Evolutionary conservation across 2,329 filamentous ascomycete genomes (phyloP).

Genomic region (Metarhizium brunneum): DNA sequence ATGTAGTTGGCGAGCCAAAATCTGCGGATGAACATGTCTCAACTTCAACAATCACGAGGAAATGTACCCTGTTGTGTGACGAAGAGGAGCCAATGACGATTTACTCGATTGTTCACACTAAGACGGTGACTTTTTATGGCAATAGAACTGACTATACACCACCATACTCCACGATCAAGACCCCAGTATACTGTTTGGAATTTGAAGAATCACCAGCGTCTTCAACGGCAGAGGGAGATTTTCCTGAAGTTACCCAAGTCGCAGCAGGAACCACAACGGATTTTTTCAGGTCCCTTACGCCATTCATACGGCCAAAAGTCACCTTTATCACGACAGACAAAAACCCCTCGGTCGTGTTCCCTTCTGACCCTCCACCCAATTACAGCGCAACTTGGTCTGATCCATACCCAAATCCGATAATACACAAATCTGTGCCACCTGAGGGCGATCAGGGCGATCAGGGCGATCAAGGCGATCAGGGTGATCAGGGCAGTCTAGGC

Average conservation of each 20-base stretch:
- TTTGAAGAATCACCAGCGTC: not conserved
- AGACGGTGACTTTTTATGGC: constrained; percentile 39
- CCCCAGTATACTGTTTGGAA: constrained; percentile 26
- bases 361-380: constrained; percentile 27
- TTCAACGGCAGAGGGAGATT: constrained; percentile 1
- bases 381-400: constrained; percentile 21
- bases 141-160: constrained; percentile 37
- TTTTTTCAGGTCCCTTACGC: not conserved
- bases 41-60: constrained; percentile 9
- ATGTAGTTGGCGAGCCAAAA: not conserved
- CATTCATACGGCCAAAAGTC: constrained; percentile 10
- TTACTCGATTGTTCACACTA: constrained; percentile 38
- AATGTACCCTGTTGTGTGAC: constrained; percentile 23
- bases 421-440: constrained; percentile 11
- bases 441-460: not conserved
- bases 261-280: not conserved
- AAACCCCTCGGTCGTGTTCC: constrained; percentile 40
- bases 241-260: not conserved
- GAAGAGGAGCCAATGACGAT: constrained; percentile 23
- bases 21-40: not conserved
- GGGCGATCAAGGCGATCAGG: not conserved
- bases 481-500: too few species aligned
- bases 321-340: constrained; percentile 45
- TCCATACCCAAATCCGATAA: constrained; percentile 1
- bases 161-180: constrained; percentile 31